phyloP scores from a whole-genome alignment of 2,329 filamentous ascomycete species.

The Lachnellula arida region DNA sequence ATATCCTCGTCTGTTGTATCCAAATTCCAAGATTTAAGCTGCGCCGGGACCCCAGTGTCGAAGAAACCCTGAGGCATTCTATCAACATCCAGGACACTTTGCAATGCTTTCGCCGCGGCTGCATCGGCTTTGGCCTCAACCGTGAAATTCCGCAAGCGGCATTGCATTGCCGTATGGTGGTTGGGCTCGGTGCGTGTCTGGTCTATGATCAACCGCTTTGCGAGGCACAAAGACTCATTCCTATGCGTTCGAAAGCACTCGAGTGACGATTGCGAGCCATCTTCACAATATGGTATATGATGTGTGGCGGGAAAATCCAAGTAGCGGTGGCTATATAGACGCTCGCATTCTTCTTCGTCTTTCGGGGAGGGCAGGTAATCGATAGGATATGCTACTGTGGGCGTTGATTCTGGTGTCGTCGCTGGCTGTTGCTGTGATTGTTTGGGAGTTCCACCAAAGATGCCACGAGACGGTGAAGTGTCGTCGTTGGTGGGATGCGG shows the following conservation, averaged over 20 bases:
- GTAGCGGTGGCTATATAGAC: slow-evolving; percentile 8
- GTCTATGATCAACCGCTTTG: slow-evolving; percentile 11
- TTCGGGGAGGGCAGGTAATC: slow-evolving; percentile 1
- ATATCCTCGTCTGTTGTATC: background rate
- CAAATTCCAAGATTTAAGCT: slow-evolving; percentile 19
- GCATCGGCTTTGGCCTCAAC: background rate
- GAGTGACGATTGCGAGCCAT: slow-evolving; percentile 2
- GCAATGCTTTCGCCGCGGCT: slow-evolving; percentile 7
- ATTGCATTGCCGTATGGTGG: slow-evolving; percentile 12
- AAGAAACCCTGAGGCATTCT: slow-evolving; percentile 21
- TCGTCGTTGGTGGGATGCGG: no score
- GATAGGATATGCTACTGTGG: background rate
- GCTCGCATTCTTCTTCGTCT: slow-evolving; percentile 7
- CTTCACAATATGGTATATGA: slow-evolving; percentile 12
- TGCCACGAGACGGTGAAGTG: no score
- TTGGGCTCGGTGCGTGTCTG: slow-evolving; percentile 1
- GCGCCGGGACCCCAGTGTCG: slow-evolving; percentile 20
- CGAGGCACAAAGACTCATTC: slow-evolving; percentile 17
- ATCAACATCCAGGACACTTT: slow-evolving; percentile 16
- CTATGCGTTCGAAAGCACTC: slow-evolving; percentile 12
- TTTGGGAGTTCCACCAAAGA: no score
- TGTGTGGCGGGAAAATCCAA: slow-evolving; percentile 8
- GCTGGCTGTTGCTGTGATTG: no score
- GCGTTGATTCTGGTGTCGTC: background rate
- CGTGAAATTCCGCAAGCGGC: slow-evolving; percentile 14